These are phyloP conservation scores for Ceratocystis destructans DNA, from an alignment of 2,329 filamentous ascomycete species.

Conservation along the genomic window DNA sequence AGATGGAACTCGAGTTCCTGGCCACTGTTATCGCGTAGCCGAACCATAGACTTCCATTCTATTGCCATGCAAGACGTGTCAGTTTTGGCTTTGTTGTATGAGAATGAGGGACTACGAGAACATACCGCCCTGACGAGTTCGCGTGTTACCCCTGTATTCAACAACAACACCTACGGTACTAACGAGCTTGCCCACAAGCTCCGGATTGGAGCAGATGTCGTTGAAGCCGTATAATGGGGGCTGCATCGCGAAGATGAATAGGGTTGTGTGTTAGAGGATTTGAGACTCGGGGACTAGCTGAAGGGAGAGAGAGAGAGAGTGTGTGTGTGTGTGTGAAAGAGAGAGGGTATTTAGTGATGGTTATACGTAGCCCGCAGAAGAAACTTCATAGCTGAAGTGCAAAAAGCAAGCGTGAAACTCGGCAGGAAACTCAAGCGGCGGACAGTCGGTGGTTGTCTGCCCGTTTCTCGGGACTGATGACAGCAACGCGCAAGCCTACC, in stretches of 20 bases:
- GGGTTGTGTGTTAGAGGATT: background rate
- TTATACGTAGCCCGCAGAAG: background rate
- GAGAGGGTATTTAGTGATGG: background rate
- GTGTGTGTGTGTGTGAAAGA: no score
- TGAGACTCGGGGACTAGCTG: background rate
- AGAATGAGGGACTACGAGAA: background rate
- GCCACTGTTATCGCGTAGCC: background rate
- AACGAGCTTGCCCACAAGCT: background rate
- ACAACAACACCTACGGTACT: background rate
- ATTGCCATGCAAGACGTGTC: background rate
- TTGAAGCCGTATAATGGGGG: background rate
- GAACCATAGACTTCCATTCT: conserved; percentile 1
- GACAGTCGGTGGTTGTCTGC: no score
- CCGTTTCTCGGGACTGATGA: no score
- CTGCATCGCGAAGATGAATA: background rate
- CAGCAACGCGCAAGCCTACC: no score
- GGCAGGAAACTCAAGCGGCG: no score
- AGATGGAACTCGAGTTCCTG: background rate
- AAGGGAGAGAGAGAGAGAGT: background rate
- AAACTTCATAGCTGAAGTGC: background rate
- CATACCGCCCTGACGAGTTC: background rate
- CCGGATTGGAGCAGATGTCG: background rate
- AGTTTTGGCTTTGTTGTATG: background rate
- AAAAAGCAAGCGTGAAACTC: background rate
- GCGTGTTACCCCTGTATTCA: background rate